A percentile compares a stretch with the other conserved stretches of the same genome.
phyloP scores from a whole-genome alignment of 2,329 filamentous ascomycete genomes.

The Lachnellula arida region DNA sequence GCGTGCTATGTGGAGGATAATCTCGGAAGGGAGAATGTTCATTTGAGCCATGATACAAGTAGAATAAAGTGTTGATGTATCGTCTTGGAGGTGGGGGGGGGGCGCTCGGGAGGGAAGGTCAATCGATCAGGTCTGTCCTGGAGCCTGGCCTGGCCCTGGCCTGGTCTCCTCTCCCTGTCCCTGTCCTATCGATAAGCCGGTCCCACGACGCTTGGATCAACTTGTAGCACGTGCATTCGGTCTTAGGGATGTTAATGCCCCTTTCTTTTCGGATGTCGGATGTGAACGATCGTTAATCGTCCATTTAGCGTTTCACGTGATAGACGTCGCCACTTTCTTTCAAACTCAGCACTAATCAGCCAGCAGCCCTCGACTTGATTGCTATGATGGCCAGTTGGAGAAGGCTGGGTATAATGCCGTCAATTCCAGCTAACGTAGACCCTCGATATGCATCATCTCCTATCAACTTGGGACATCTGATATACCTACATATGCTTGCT shows the following conservation, averaged over 20 bases:
- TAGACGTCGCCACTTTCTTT: neutral
- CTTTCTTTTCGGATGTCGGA: neutral
- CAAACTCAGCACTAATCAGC: too few relatives aligned
- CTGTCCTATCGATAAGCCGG: constrained; percentile 3
- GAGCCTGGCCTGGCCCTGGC: too few relatives aligned
- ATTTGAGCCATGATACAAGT: constrained; percentile 13
- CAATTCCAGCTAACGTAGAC: too few relatives aligned
- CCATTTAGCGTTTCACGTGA: too few relatives aligned
- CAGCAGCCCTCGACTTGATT: neutral
- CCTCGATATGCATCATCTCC: too few relatives aligned
- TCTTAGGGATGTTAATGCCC: neutral
- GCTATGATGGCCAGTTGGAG: too few relatives aligned
- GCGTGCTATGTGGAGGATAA: constrained; percentile 26
- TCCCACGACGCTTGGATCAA: neutral
- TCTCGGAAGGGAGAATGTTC: constrained; percentile 28
- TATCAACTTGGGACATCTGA: too few relatives aligned
- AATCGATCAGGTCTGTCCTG: neutral
- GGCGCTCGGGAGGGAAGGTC: neutral
- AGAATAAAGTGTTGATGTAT: neutral
- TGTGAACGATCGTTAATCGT: neutral
- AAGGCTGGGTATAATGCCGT: too few relatives aligned
- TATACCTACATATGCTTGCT: too few relatives aligned
- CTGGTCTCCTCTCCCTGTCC: too few relatives aligned
- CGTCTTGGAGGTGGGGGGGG: neutral
- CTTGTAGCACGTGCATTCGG: neutral